phyloP scores from a whole-genome alignment of 2,329 filamentous ascomycete genomes.

The Phaeoacremonium minimum region DNA sequence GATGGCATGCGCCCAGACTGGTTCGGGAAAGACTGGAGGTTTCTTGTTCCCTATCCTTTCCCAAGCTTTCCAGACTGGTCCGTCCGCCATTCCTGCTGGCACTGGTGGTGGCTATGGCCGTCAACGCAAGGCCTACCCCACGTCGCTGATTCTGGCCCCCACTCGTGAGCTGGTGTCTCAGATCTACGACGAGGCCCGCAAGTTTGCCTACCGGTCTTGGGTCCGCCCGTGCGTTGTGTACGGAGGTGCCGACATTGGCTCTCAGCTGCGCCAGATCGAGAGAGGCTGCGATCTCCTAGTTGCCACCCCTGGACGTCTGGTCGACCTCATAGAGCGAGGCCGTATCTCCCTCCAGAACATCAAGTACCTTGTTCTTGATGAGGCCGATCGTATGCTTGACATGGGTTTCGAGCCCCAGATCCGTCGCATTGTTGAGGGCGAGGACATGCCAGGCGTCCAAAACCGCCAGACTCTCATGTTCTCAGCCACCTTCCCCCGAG shows the following conservation, averaged over 20 bases:
- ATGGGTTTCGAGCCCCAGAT: slow-evolving; percentile 99
- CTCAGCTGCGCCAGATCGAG: slow-evolving; percentile 97
- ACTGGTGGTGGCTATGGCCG: slow-evolving; percentile 75
- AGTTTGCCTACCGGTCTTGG: slow-evolving; percentile 99
- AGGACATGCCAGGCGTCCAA: slow-evolving; percentile 87
- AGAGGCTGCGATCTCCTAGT: slow-evolving; percentile 94
- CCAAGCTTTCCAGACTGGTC: slow-evolving; percentile 91
- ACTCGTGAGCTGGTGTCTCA: slow-evolving; percentile 98
- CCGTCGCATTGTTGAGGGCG: slow-evolving; percentile 94
- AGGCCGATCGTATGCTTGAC: slow-evolving; percentile 99
- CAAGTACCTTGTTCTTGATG: slow-evolving; percentile 97
- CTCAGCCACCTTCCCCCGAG: slow-evolving; percentile 96
- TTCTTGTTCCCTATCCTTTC: slow-evolving; percentile 99
- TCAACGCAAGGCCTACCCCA: slow-evolving; percentile 96
- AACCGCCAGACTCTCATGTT: slow-evolving; percentile 99
- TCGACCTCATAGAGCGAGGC: slow-evolving; percentile 97
- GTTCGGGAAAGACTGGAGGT: slow-evolving; percentile 99
- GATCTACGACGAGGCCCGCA: slow-evolving; percentile 95
- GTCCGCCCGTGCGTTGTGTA: slow-evolving; percentile 98
- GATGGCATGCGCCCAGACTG: slow-evolving; percentile 99
- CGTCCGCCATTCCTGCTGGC: slow-evolving; percentile 61
- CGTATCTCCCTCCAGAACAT: slow-evolving; percentile 97
- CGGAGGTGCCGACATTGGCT: slow-evolving; percentile 97
- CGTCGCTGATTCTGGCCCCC: slow-evolving; percentile 89
- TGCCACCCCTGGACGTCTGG: slow-evolving; percentile 92